Percentiles rank a stretch among this genome's conserved stretches.
Conservation (phyloP, 352 stramenopile species). For the Globisporangium nodosum region DNA sequence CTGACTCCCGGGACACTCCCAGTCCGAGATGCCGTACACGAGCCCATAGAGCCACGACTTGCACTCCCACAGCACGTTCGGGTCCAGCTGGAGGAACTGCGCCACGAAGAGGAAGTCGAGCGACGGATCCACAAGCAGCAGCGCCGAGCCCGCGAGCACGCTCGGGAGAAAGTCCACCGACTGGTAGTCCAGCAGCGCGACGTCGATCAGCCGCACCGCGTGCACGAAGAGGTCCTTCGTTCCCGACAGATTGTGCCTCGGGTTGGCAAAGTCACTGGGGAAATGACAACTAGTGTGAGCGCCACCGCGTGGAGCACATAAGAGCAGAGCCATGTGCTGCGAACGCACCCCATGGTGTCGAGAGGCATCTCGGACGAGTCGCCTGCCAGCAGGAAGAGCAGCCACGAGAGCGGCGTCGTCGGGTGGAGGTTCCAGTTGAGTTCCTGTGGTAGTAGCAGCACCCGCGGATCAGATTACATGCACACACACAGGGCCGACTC, state of each 20-base stretch:
- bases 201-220: constrained; percentile 64
- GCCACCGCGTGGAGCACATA: not conserved
- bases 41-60: constrained; percentile 70
- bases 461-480: not conserved
- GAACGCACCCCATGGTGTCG: constrained; percentile 54
- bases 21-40: constrained; percentile 48
- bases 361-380: constrained; percentile 59
- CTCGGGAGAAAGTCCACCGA: constrained; percentile 72
- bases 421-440: constrained; percentile 81
- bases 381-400: constrained; percentile 70
- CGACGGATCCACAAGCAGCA: constrained; percentile 60
- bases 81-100: constrained; percentile 75
- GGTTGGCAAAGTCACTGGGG: constrained; percentile 58
- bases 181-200: constrained; percentile 71
- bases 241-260: constrained; percentile 44
- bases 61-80: constrained; percentile 75
- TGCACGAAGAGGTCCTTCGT: constrained; percentile 72
- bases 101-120: constrained; percentile 78
- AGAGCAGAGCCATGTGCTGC: not conserved
- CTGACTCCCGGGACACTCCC: constrained; percentile 33
- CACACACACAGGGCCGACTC: not conserved
- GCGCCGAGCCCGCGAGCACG: constrained; percentile 60
- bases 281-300: too few species aligned
- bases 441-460: constrained; percentile 26
- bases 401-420: constrained; percentile 66